Evolutionary conservation across 2,329 filamentous ascomycete species (phyloP), one percentile per base, ranked within the genome.

Genomic region (Phaeosphaeriaceae sp.): DNA sequence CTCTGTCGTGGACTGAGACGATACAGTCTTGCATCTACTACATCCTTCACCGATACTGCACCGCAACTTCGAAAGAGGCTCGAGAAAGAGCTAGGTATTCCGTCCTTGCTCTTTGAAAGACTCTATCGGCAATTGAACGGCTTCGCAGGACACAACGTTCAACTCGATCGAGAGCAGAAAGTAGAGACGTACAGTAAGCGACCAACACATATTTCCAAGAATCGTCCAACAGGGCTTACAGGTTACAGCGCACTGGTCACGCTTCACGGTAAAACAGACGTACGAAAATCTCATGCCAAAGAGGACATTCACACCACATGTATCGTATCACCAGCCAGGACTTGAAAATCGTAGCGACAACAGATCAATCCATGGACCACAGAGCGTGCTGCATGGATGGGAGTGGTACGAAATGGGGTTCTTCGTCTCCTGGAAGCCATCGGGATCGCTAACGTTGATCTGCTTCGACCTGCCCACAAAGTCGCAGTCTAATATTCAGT

Each of bases 381-480:
- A 40, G 31, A 40, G 27, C 10, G 31, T 22, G 4, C 42, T 9
- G 51, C 41, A 63, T 54, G 55, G 58, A 3, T 63, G 53, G 57
- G 61, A 61, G 25, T 63, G 61, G 58, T 63, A 63, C 55, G 58
- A 63, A 33, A 58, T 61, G 54, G 54, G 52, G 15, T 63, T 63
- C 46, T 51, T 61, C 45, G 20, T 33, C n/a, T 45, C 33, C 36
- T 63, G 58, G 57, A 61, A 10, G 7, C 49, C 25, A 19, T 47
- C 49, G 11, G 41, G 51, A 2, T 13, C 17, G 13, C 6, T 48
- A 13, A 61, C 55, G 22, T 27, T 63, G 4, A 20, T 63, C 22
- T 61, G 61, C 45, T 63, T 63, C 44, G 55, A 63, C 42, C 15
- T 63, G 25, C 58, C 61, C 54, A 20, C 36, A 17, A 60, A 52